Conservation (phyloP, 2,329 filamentous ascomycete species). For the Tolypocladium inflatum region DNA sequence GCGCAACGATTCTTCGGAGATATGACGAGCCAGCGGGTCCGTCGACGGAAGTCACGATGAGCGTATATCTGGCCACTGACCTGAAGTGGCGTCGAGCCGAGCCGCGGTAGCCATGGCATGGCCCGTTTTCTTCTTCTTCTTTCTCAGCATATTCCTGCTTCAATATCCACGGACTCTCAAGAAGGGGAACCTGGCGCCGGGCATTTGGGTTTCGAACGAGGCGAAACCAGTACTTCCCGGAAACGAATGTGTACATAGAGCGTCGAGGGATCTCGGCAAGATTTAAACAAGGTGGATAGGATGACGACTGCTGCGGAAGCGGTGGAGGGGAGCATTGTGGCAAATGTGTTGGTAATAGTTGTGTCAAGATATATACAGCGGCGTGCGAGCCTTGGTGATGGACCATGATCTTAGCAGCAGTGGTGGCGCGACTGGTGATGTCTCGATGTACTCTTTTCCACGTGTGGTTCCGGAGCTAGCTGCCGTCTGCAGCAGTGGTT, state of each 20-base stretch:
- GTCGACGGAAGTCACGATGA: background rate
- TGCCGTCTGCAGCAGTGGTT: background rate
- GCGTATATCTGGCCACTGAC: background rate
- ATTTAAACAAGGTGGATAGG: background rate
- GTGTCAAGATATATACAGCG: background rate
- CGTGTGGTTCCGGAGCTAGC: background rate
- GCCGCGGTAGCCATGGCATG: background rate
- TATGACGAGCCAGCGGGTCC: background rate
- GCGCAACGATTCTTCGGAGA: conserved; percentile 33
- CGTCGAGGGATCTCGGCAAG: background rate
- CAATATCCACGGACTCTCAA: background rate
- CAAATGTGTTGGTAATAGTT: background rate
- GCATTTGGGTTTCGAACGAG: background rate
- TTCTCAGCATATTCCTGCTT: background rate
- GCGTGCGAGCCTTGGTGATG: background rate
- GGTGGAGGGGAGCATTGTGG: background rate
- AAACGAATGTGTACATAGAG: background rate
- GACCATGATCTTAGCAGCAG: background rate
- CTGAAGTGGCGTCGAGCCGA: background rate
- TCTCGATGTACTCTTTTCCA: background rate
- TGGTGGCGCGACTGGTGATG: background rate
- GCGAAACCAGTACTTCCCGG: background rate
- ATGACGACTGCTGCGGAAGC: background rate
- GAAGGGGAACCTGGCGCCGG: background rate
- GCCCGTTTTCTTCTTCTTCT: background rate